Base-by-base conservation (phyloP, 768 basidiomycete genomes). In the Coprinopsis strossmayeri region DNA sequence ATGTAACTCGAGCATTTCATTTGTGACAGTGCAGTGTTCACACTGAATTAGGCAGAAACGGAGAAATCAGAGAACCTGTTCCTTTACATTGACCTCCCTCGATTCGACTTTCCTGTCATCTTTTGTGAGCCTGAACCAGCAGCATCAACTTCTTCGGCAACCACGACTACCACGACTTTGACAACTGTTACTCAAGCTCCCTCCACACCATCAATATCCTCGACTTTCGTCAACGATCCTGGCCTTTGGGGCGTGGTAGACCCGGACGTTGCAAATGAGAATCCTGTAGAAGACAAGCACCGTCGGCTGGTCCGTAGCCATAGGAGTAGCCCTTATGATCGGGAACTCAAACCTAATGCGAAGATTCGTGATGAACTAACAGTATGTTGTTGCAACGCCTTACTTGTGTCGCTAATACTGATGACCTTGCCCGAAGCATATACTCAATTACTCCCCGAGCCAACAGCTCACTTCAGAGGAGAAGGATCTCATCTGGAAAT, bases 401-500 rank as follows among this genome's bases (percentile, higher is more conserved):
- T 18, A 9, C 25, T 24, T 28, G 20, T n/a, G 21, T 15, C 21
- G 10, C 18, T 38, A 41, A 39, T 10, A 46, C 25, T 17, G n/a
- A 32, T 15, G 40, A 9, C n/a, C 11, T 27, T 53, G 35, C 37
- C 21, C 48, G 21, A 30, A 97, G 93, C 81, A 84, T 53, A 91
- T 99, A 41, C 78, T 99, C 44, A 82, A 82, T 44, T 92, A 97
- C 55, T 84, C 94, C 0, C 96, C 96, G 0, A 94, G 88, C 50
- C 89, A 86, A 51, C 74, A 78, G 9, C 72, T 99, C 5, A 88
- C 81, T 2, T 83, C 91, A 0, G 89, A 93, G 59, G 95, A 98
- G 67, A 96, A 95, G 61, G 95, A 98, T 56, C 71, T 94, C 34
- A 84, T 98, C 32, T 99, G 96, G 96, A 94, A 95, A 64, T 99